Evolutionary conservation across 345 rosid genomes (phyloP).

Genomic region (Eucalyptus guilfoylei): DNA sequence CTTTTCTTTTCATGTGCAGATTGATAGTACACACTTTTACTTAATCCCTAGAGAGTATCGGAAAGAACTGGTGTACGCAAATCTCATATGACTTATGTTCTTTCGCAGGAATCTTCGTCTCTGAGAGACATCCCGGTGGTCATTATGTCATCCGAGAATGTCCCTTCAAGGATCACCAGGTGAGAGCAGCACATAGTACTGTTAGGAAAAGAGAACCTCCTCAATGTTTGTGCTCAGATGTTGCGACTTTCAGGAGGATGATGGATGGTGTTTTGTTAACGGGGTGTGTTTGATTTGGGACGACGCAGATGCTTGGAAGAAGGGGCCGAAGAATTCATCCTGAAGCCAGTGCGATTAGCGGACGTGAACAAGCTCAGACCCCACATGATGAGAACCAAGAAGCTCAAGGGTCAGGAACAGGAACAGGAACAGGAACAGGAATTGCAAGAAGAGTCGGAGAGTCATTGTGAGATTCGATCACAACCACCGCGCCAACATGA

Average conservation of each 20-base stretch:
- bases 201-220: neutral
- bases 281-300: neutral
- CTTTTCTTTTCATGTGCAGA: neutral
- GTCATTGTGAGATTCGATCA: neutral
- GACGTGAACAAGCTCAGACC: slow-evolving; percentile 50
- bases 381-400: slow-evolving; percentile 38
- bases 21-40: neutral
- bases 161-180: slow-evolving; percentile 60
- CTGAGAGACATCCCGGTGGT: slow-evolving; percentile 58
- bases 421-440: neutral
- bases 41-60: neutral
- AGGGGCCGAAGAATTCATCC: slow-evolving; percentile 67
- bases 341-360: slow-evolving; percentile 47
- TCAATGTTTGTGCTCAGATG: neutral
- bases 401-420: slow-evolving; percentile 1
- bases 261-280: neutral
- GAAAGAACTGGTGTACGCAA: neutral
- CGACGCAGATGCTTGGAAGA: slow-evolving; percentile 50
- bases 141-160: slow-evolving; percentile 78
- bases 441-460: neutral
- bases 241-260: neutral
- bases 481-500: neutral
- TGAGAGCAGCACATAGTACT: neutral
- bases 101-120: slow-evolving; percentile 45
- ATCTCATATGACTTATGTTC: neutral